Evolutionary conservation across 768 basidiomycete genomes (phyloP).

Genomic region (Trichaptum fuscoviolaceum): DNA sequence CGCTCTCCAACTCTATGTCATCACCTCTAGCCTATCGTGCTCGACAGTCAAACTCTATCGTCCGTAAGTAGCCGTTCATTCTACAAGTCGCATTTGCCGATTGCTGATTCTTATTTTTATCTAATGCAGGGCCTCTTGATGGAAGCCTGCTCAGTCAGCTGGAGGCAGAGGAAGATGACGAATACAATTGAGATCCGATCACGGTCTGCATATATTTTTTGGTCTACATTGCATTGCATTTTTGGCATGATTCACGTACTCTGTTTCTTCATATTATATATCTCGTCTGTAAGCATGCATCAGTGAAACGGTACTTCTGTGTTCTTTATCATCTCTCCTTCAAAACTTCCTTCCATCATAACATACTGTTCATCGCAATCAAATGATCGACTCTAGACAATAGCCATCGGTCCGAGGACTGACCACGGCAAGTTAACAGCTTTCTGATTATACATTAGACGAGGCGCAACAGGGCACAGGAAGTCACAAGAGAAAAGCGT

Average conservation of each 20-base stretch:
- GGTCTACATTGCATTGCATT: background rate
- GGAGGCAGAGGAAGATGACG: conserved; percentile 2
- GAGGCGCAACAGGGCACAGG: too few species aligned
- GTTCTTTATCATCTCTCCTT: background rate
- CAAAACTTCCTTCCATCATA: background rate
- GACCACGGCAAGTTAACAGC: too few species aligned
- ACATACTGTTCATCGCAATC: background rate
- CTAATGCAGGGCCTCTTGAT: background rate
- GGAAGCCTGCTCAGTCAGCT: background rate
- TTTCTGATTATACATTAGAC: too few species aligned
- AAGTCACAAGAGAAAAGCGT: too few species aligned
- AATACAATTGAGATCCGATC: background rate
- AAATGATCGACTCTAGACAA: background rate
- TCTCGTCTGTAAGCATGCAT: background rate
- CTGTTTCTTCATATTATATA: background rate
- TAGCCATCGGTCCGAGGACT: too few species aligned
- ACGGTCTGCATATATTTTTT: background rate
- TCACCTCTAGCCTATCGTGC: conserved; percentile 2
- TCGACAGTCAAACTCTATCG: background rate
- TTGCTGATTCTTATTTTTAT: background rate
- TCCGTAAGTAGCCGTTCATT: background rate
- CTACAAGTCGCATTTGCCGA: background rate
- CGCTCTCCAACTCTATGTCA: background rate
- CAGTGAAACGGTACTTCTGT: background rate
- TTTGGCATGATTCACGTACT: background rate